A percentile compares a stretch with the other conserved stretches of the same genome.
These are phyloP conservation scores for Lecanosticta acicola DNA, from an alignment of 2,329 filamentous ascomycete species.

Conservation along the genomic window DNA sequence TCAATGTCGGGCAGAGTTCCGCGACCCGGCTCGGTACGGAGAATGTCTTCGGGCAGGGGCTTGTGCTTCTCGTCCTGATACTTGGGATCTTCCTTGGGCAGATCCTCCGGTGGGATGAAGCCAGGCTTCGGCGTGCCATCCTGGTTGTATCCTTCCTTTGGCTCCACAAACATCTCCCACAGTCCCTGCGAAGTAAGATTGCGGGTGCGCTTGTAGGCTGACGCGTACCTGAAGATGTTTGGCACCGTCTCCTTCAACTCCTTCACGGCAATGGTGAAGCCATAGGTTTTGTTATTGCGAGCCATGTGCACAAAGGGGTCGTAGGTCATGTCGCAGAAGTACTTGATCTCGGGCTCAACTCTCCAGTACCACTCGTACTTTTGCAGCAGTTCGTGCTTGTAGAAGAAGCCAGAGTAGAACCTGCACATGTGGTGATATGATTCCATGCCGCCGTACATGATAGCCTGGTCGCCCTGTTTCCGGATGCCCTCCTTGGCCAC, in stretches of 20 bases:
- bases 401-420: slow-evolving; percentile 99
- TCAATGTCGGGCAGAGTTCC: slow-evolving; percentile 75
- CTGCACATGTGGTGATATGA: slow-evolving; percentile 99
- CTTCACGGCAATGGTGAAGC: slow-evolving; percentile 97
- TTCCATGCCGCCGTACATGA: slow-evolving; percentile 99
- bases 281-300: slow-evolving; percentile 91
- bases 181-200: slow-evolving; percentile 86
- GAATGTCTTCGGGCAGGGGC: slow-evolving; percentile 71
- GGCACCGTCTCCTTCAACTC: slow-evolving; percentile 96
- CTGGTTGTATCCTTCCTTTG: slow-evolving; percentile 56
- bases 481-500: slow-evolving; percentile 93
- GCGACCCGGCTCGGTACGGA: slow-evolving; percentile 66
- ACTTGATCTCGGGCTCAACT: slow-evolving; percentile 97
- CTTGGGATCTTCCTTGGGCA: slow-evolving; percentile 49
- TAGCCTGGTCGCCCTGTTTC: slow-evolving; percentile 92
- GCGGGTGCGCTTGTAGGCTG: slow-evolving; percentile 89
- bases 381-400: slow-evolving; percentile 86
- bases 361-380: slow-evolving; percentile 99
- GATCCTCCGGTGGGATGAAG: slow-evolving; percentile 32
- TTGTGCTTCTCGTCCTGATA: slow-evolving; percentile 62
- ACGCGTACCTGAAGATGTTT: slow-evolving; percentile 98
- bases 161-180: slow-evolving; percentile 98
- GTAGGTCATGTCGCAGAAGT: slow-evolving; percentile 99
- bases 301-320: slow-evolving; percentile 97
- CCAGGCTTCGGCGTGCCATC: slow-evolving; percentile 46